phyloP scores from a whole-genome alignment of 192 early-diverging fungal genomes.

The Coemansia asiatica region DNA sequence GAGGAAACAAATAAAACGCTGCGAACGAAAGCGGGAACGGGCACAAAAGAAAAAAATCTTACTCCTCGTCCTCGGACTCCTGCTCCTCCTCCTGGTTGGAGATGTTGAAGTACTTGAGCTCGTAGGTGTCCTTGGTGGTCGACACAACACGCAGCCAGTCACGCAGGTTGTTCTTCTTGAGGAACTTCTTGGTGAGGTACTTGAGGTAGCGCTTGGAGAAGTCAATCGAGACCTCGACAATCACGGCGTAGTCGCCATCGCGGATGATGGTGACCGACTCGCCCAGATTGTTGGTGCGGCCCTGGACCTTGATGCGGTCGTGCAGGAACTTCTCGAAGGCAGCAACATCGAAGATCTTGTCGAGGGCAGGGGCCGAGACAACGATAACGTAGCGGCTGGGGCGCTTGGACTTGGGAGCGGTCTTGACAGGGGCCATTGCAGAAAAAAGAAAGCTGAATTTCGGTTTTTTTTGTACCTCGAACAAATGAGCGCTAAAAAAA shows the following conservation, averaged over 20 bases:
- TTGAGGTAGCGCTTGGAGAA: slow-evolving; percentile 99
- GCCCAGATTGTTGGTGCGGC: slow-evolving; percentile 93
- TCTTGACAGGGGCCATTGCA: slow-evolving; percentile 49
- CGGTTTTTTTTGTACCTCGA: slow-evolving; percentile 11
- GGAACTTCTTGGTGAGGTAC: slow-evolving; percentile 99
- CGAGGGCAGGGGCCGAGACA: slow-evolving; percentile 85
- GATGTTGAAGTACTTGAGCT: slow-evolving; percentile 86
- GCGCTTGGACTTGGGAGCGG: slow-evolving; percentile 59
- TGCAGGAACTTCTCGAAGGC: slow-evolving; percentile 98
- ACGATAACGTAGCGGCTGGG: slow-evolving; percentile 88
- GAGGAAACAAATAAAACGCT: slow-evolving; percentile 10
- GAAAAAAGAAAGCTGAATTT: not conserved
- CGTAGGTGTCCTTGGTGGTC: slow-evolving; percentile 83
- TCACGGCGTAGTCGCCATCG: slow-evolving; percentile 68
- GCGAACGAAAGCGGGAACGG: not conserved
- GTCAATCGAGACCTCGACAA: slow-evolving; percentile 71
- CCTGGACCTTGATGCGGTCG: slow-evolving; percentile 97
- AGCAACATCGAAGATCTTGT: slow-evolving; percentile 96
- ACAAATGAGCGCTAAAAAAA: slow-evolving; percentile 12
- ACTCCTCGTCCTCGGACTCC: slow-evolving; percentile 47
- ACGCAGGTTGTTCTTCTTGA: slow-evolving; percentile 99
- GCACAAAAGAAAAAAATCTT: slow-evolving; percentile 6
- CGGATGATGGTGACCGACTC: slow-evolving; percentile 83
- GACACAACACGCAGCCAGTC: slow-evolving; percentile 98
- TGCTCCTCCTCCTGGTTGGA: slow-evolving; percentile 47